Conservation (phyloP, 805 yeast genomes). For the Vanderwaltozyma verrucispora region DNA sequence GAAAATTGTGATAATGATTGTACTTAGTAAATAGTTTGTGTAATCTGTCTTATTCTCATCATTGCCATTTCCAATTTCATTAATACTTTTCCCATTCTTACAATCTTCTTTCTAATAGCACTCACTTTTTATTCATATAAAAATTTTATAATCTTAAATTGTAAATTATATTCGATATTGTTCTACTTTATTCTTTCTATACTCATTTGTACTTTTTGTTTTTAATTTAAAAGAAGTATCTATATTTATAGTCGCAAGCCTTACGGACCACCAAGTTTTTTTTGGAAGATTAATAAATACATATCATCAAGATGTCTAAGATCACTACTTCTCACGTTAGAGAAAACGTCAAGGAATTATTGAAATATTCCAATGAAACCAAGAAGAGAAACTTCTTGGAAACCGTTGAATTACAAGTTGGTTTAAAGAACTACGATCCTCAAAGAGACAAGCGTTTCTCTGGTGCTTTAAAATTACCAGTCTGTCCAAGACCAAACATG, state of each 20-base stretch:
- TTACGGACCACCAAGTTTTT: conserved; percentile 43
- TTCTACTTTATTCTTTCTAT: too few relatives aligned
- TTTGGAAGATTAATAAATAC: conserved; percentile 59
- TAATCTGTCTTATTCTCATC: too few relatives aligned
- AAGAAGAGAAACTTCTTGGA: conserved; percentile 99
- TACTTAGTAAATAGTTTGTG: too few relatives aligned
- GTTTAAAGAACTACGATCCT: conserved; percentile 99
- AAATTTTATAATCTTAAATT: too few relatives aligned
- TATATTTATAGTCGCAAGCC: conserved; percentile 35
- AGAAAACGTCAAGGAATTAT: conserved; percentile 87
- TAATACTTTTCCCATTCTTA: too few relatives aligned
- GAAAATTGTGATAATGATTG: too few relatives aligned
- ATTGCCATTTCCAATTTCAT: too few relatives aligned
- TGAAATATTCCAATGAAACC: conserved; percentile 83
- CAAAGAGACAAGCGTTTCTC: conserved; percentile 99
- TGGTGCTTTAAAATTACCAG: conserved; percentile 96
- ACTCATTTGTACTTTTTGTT: background rate
- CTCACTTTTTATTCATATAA: too few relatives aligned
- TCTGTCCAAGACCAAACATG: conserved; percentile 99
- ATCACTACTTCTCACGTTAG: conserved; percentile 89
- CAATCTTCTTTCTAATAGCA: too few relatives aligned
- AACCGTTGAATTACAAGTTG: conserved; percentile 99
- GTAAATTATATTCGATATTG: too few relatives aligned
- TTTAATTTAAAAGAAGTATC: conserved; percentile 1
- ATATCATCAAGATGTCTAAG: conserved; percentile 64